Evolutionary conservation across 2,329 filamentous ascomycete genomes (phyloP), one percentile per base, ranked within the genome.

Genomic region (Trichophyton rubrum): DNA sequence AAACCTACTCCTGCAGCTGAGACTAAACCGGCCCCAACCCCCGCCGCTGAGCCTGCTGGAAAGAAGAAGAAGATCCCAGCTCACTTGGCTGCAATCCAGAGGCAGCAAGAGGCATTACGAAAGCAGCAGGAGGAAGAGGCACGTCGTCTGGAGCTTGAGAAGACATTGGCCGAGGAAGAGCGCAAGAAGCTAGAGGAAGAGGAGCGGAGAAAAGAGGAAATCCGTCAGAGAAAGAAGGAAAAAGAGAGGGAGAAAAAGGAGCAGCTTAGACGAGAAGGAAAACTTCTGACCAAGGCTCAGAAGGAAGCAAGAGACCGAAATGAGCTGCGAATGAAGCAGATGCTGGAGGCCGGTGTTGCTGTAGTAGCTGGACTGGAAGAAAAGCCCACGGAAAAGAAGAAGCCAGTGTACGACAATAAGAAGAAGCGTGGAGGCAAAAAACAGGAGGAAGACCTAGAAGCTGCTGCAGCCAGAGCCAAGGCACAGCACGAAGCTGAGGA

Each of bases 31-130:
- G 70, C 69, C 15, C 65, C 73, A n/a, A 70, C 71, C 56, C 67
- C 74, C 30, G 65, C 69, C 13, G 68, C 70, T 2, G 63, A 69
- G 20, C 67, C 73, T 27, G 66, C 71, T 59, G 71, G 68, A 30
- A 96, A 96, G 79, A 87, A 86, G 70, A 97, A 95, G 84, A 99
- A 97, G 79, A 68, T 97, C 17, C 87, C 88, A 45, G 72, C 73
- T 43, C 73, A 78, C 60, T 75, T 82, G 67, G 74, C 75, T 40
- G 78, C 78, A 61, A 69, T 79, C 40, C 77, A 79, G 66, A 78
- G 70, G 65, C 77, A 79, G 67, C 77, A 79, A 65, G 77, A 79
- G 66, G 68, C 68, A 55, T 67, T 78, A 24, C 70, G 73, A 40
- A 68, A 72, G 63, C 73, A 77, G 63, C 73, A 76, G 67, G 77